Percentiles rank a stretch among this genome's conserved stretches.
phyloP scores from a whole-genome alignment of 805 yeast species.

The Starmerella potacharoeniae region DNA sequence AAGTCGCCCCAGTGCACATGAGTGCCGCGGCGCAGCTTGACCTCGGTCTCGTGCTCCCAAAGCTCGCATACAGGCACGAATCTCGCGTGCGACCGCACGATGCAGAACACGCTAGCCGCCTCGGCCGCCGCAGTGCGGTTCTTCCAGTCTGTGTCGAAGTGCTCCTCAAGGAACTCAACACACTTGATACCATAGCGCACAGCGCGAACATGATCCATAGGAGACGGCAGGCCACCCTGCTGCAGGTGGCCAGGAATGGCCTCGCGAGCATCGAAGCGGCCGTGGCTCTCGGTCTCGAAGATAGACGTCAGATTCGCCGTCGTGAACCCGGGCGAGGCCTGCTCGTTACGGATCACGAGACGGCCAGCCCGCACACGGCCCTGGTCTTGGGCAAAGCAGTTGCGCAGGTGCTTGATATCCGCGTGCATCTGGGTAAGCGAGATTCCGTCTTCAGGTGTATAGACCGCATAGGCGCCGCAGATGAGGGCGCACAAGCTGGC shows the following conservation, averaged over 20 bases:
- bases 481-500: constrained; percentile 77
- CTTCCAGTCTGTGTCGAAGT: constrained; percentile 21
- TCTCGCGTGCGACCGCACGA: constrained; percentile 60
- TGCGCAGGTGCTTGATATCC: constrained; percentile 60
- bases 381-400: constrained; percentile 56
- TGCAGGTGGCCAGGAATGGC: constrained; percentile 98
- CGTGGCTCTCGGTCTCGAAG: constrained; percentile 64
- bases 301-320: constrained; percentile 76
- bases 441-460: constrained; percentile 79
- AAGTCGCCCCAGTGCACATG: constrained; percentile 68
- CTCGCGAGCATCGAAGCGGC: constrained; percentile 77
- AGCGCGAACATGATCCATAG: constrained; percentile 85
- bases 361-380: constrained; percentile 81
- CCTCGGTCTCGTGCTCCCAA: constrained; percentile 79
- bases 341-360: constrained; percentile 69
- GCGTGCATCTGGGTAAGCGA: constrained; percentile 55
- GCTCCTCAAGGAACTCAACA: constrained; percentile 71
- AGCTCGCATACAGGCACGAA: constrained; percentile 65
- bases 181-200: constrained; percentile 84
- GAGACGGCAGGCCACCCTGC: constrained; percentile 92
- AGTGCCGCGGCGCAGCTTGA: constrained; percentile 76
- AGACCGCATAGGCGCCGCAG: constrained; percentile 84
- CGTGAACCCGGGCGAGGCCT: constrained; percentile 70
- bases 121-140: constrained; percentile 15
- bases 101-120: constrained; percentile 62